Evolutionary conservation across 495 filamentous ascomycete genomes (phyloP), one percentile per base, ranked within the genome.

Genomic region (Hypoxylon rickii): DNA sequence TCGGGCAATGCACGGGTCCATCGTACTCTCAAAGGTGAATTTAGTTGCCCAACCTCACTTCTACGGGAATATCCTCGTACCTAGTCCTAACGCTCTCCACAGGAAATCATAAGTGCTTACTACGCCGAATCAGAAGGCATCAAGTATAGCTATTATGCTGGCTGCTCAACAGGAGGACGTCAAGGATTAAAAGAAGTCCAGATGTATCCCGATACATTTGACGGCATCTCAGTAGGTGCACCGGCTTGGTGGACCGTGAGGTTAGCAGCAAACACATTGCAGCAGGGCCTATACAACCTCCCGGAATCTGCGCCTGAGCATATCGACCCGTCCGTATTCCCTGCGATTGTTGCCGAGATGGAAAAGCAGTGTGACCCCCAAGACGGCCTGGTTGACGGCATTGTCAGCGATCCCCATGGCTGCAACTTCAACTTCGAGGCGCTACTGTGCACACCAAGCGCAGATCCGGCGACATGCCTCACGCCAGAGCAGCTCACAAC

Each of bases 341-440:
- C 67, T 0, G 65, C 75, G 1, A 76, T 86, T 19, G 77, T 79
- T 13, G 69, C 77, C 0, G 85, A 87, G 58, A 79, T 87, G 21
- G 39, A 86, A 18, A 76, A 76, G 0, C 86, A 89, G 58, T 90
- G 87, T 43, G 86, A 90, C 62, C 57, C 61, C 1, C 73, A 84
- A 20, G 87, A 89, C 60, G 86, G 86, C 1, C 64, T 82, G 0
- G 67, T 74, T 3, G 87, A 89, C 58, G 79, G 75, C 18, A 83
- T 89, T 59, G 81, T 90, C 48, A 82, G 81, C 51, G 77, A 83
- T 47, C 82, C 86, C 0, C 70, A 75, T 38, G 67, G 77, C 12
- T 90, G 86, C 71, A 67, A 78, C 33, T 85, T 85, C 26, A 58
- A 76, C 32, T 68, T 81, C 7, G 73, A 79, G 47, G 68, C 70